Conservation (phyloP, 805 yeast species). For the Wickerhamomyces sydowiorum region DNA sequence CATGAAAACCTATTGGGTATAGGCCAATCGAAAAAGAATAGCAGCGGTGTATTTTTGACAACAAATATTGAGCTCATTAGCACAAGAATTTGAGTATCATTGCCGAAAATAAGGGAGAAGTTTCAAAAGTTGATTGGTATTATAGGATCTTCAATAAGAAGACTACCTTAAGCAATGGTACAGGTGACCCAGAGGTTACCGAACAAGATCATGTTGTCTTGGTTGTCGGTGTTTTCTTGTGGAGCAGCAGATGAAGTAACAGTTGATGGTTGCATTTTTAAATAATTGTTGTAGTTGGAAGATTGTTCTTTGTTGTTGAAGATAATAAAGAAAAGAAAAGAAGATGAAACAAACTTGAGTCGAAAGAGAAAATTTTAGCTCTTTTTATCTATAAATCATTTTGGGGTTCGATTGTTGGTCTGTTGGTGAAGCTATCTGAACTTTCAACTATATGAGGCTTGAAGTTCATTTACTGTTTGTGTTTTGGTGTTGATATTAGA, state of each 20-base stretch:
- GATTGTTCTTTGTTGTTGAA: not conserved
- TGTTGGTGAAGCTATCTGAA: not conserved
- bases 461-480: not conserved
- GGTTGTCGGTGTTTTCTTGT: slow-evolving; percentile 8
- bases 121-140: too few species aligned
- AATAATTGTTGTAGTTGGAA: slow-evolving; percentile 2
- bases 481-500: not conserved
- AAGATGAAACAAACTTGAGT: too few species aligned
- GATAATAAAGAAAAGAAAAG: not conserved
- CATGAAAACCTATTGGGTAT: too few species aligned
- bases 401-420: too few species aligned
- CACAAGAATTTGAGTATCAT: too few species aligned
- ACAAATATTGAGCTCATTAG: too few species aligned
- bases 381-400: too few species aligned
- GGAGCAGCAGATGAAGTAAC: slow-evolving; percentile 6
- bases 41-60: too few species aligned
- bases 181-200: slow-evolving; percentile 6
- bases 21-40: too few species aligned
- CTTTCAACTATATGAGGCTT: not conserved
- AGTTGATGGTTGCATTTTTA: slow-evolving; percentile 8
- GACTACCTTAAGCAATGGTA: slow-evolving; percentile 9
- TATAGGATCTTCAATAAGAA: not conserved
- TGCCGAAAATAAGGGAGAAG: too few species aligned
- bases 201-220: slow-evolving; percentile 7
- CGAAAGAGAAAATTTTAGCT: too few species aligned